Evolutionary conservation across 306 rosid species (phyloP).

Genomic region (Arachis hypogaea): DNA sequence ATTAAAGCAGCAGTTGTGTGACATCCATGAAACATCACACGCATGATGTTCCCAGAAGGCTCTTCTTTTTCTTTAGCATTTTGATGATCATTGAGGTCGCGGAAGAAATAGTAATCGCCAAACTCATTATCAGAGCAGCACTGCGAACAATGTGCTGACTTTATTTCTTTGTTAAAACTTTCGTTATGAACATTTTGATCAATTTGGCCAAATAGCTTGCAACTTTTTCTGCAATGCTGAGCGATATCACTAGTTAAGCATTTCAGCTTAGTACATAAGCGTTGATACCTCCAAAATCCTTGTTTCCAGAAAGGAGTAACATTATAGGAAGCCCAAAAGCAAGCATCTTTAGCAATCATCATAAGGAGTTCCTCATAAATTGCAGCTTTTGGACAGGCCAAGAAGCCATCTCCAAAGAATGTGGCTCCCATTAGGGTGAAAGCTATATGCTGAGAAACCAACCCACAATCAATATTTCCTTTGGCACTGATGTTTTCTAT

Average conservation of each 20-base stretch:
- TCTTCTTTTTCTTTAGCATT: slow-evolving; percentile 62
- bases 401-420: slow-evolving; percentile 76
- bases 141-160: slow-evolving; percentile 41
- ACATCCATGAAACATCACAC: slow-evolving; percentile 83
- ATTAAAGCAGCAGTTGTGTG: slow-evolving; percentile 68
- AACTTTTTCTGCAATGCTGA: slow-evolving; percentile 56
- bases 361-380: slow-evolving; percentile 78
- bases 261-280: slow-evolving; percentile 65
- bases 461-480: slow-evolving; percentile 54
- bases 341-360: slow-evolving; percentile 78
- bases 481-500: slow-evolving; percentile 46
- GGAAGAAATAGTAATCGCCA: slow-evolving; percentile 44
- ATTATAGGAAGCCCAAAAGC: slow-evolving; percentile 74
- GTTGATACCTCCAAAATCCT: slow-evolving; percentile 79
- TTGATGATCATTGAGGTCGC: slow-evolving; percentile 44
- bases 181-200: slow-evolving; percentile 40
- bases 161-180: slow-evolving; percentile 41
- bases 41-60: slow-evolving; percentile 67
- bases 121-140: slow-evolving; percentile 44
- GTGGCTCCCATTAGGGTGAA: slow-evolving; percentile 74
- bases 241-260: slow-evolving; percentile 73
- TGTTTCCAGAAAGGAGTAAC: slow-evolving; percentile 75
- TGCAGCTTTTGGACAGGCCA: slow-evolving; percentile 73
- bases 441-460: slow-evolving; percentile 81
- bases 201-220: slow-evolving; percentile 45